A percentile compares a stretch with the other conserved stretches of the same genome.
phyloP scores from a whole-genome alignment of 202 grass and related monocot species.

The Cymbopogon flexuosus region DNA sequence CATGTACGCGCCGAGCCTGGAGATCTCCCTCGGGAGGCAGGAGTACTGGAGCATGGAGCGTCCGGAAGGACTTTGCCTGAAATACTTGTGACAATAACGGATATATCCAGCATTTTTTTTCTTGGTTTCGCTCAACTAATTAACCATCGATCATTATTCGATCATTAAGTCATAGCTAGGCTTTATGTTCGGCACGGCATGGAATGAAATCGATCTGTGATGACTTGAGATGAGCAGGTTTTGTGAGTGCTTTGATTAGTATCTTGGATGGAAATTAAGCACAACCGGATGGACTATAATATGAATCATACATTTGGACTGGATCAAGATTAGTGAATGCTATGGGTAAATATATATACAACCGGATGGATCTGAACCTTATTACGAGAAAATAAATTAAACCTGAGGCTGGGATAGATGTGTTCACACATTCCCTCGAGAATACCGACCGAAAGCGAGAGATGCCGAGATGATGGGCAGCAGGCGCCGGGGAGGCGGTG shows the following conservation, averaged over 20 bases:
- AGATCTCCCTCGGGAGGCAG: slow-evolving; percentile 76
- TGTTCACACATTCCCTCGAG: neutral
- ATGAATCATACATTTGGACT: neutral
- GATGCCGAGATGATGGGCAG: too few species aligned
- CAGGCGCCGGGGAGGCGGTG: too few species aligned
- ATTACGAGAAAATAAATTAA: neutral
- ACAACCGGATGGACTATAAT: neutral
- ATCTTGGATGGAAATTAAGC: neutral
- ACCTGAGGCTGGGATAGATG: neutral
- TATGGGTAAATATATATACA: neutral
- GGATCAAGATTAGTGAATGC: neutral
- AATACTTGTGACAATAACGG: slow-evolving; percentile 36
- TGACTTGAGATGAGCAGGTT: neutral
- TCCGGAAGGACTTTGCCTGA: slow-evolving; percentile 43
- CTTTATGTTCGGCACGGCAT: slow-evolving; percentile 3
- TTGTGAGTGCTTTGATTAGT: neutral
- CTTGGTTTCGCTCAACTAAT: neutral
- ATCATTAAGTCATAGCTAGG: neutral
- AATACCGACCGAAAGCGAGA: neutral
- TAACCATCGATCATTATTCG: slow-evolving; percentile 34
- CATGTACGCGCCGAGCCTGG: slow-evolving; percentile 46
- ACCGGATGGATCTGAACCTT: neutral
- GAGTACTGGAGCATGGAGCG: slow-evolving; percentile 48
- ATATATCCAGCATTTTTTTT: neutral
- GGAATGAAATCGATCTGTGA: neutral